phyloP scores from a whole-genome alignment of 2,329 filamentous ascomycete genomes.

The Alternaria sp. region DNA sequence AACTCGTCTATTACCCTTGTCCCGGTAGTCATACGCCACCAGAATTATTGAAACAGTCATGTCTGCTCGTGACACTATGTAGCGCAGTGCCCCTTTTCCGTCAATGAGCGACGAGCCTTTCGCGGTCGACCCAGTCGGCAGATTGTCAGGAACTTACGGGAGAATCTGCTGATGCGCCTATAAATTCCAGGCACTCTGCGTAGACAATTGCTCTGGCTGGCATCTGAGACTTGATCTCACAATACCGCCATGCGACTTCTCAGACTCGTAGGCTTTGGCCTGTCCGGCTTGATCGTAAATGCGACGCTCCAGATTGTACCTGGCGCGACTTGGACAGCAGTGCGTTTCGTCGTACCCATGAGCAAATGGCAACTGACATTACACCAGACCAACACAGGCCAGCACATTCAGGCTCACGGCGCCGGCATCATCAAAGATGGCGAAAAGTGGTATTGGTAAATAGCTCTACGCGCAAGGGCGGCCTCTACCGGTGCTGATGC shows the following conservation, averaged over 20 bases:
- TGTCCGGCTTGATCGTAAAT: conserved; percentile 26
- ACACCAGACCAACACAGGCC: conserved; percentile 50
- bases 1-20: conserved; percentile 17
- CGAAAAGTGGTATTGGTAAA: conserved; percentile 63
- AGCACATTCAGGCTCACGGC: conserved; percentile 71
- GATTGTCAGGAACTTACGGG: not conserved
- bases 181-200: not conserved
- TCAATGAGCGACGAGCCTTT: conserved; percentile 13
- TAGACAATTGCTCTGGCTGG: not conserved
- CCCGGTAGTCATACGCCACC: conserved; percentile 11
- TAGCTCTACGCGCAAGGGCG: too few species aligned
- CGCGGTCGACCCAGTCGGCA: not conserved
- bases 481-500: not conserved
- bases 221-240: not conserved
- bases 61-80: conserved; percentile 17
- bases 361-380: conserved; percentile 3
- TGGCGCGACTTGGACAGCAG: conserved; percentile 50
- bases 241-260: conserved; percentile 28
- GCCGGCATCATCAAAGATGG: conserved; percentile 66
- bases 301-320: conserved; percentile 49
- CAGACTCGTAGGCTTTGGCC: conserved; percentile 10
- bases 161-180: not conserved
- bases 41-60: conserved; percentile 4
- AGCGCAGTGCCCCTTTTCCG: not conserved
- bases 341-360: conserved; percentile 10